Evolutionary conservation across 805 yeast genomes (phyloP).

Genomic region (Candida boleticola): DNA sequence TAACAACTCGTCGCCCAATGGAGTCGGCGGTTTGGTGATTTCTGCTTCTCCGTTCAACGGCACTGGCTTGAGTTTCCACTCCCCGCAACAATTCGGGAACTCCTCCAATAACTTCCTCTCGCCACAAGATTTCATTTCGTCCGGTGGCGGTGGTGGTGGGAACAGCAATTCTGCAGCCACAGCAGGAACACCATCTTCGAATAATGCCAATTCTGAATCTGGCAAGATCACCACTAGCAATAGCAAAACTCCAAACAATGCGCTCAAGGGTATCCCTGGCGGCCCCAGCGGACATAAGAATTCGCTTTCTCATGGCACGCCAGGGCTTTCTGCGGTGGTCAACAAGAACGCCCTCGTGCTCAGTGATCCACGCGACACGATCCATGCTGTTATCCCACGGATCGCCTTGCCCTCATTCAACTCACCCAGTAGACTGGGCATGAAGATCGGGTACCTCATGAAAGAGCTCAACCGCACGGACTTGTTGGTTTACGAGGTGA

Average conservation of each 20-base stretch:
- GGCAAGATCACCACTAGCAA: neutral
- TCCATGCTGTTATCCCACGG: slow-evolving; percentile 58
- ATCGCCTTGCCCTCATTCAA: slow-evolving; percentile 65
- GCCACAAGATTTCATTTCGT: slow-evolving; percentile 20
- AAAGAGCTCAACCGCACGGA: slow-evolving; percentile 21
- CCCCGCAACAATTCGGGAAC: slow-evolving; percentile 37
- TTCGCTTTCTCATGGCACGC: neutral
- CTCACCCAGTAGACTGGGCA: slow-evolving; percentile 67
- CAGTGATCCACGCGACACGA: slow-evolving; percentile 45
- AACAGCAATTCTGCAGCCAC: neutral
- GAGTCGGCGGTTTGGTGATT: slow-evolving; percentile 9
- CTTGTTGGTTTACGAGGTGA: slow-evolving; percentile 55
- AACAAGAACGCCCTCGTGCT: neutral
- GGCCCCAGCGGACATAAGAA: no score
- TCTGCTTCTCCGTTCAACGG: slow-evolving; percentile 28
- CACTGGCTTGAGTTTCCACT: slow-evolving; percentile 27
- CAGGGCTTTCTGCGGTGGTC: neutral
- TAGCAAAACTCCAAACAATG: neutral
- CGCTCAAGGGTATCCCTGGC: slow-evolving; percentile 1
- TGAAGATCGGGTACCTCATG: slow-evolving; percentile 66
- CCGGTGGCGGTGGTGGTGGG: neutral
- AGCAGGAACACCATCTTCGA: neutral
- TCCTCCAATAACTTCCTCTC: slow-evolving; percentile 32
- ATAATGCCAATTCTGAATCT: neutral
- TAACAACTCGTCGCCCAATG: slow-evolving; percentile 21